phyloP scores from a whole-genome alignment of 2,329 filamentous ascomycete species.

The Diplodia mutila region DNA sequence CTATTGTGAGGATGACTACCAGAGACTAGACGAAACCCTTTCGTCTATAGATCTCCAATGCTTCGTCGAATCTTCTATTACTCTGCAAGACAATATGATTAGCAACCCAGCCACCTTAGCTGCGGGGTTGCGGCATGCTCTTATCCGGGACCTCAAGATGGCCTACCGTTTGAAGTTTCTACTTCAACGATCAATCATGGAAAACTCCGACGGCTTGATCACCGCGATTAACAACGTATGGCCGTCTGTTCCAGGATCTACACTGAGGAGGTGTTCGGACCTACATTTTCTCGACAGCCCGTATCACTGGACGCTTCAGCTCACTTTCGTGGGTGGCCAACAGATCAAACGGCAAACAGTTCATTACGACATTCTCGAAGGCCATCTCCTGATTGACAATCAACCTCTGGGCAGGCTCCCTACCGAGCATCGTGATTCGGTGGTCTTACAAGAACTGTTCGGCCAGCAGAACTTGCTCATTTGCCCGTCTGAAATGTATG shows the following conservation, averaged over 20 bases:
- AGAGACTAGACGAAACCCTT: neutral
- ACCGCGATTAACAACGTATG: conserved; percentile 48
- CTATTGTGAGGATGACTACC: neutral
- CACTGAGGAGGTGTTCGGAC: conserved; percentile 27
- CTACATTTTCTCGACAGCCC: conserved; percentile 32
- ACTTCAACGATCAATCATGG: conserved; percentile 43
- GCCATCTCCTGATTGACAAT: conserved; percentile 55
- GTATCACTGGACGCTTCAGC: neutral
- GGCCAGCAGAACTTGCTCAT: conserved; percentile 56
- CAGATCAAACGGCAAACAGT: conserved; percentile 39
- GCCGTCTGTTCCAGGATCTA: conserved; percentile 40
- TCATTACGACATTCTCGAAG: conserved; percentile 52
- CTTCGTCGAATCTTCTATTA: conserved; percentile 48
- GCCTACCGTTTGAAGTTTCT: conserved; percentile 41
- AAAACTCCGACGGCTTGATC: conserved; percentile 35
- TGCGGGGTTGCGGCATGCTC: conserved; percentile 40
- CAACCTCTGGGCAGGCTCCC: conserved; percentile 59
- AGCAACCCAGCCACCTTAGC: conserved; percentile 44
- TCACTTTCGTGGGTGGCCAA: neutral
- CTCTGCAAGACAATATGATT: conserved; percentile 54
- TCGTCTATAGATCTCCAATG: conserved; percentile 26
- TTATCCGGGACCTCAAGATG: conserved; percentile 55
- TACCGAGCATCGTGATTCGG: conserved; percentile 50
- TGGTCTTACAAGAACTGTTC: conserved; percentile 57
- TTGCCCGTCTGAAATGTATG: conserved; percentile 55